Evolutionary conservation across 164 flowering plant genomes (phyloP), one percentile per base, ranked within the genome.

Genomic region (Stephania japonica): DNA sequence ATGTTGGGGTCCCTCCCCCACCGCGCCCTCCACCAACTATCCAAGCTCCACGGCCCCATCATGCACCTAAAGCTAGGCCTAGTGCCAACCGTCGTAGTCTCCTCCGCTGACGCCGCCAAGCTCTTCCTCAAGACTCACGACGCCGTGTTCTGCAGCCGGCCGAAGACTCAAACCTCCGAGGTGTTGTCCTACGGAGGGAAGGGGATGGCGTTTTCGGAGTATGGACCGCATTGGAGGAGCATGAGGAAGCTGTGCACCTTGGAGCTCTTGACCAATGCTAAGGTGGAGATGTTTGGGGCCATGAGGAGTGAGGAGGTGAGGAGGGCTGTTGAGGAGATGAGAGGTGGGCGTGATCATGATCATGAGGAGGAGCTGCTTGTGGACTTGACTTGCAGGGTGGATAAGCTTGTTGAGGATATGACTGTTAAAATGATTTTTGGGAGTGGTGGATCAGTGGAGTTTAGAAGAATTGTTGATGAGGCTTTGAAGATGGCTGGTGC

Each of bases 241-340:
- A 69, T 74, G 71, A 71, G 79, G 5, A 77, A 72, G 69, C 21
- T 74, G 27, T 80, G 78, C 73, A 76, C 74, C 7, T 16, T 79
- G 14, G 72, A 79, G 41, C 26, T 79, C 38, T 77, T 76, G 11
- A 73, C 79, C 21, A 66, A 11, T 69, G 23, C 32, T 0, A 76
- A 67, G 68, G 74, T 70, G 16, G 74, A 38, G 27, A 73, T 79
- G 24, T 76, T 79, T 32, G 42, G 67, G 8, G 18, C 74, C 18
- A 73, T 76, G 78, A 75, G 81, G 41, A 70, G 61, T 19, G 74
- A 79, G 41, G 79, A 79, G 23, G 38, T 79, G 8, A 23, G 56
- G 6, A 2, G 42, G 16, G 64, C 76, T 19, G 38, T 79, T 7
- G 38, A 66, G 13, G 73, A 61, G 14, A 67, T 79, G 44, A 72